Evolutionary conservation across 805 yeast genomes (phyloP).

Genomic region (Candida maris): DNA sequence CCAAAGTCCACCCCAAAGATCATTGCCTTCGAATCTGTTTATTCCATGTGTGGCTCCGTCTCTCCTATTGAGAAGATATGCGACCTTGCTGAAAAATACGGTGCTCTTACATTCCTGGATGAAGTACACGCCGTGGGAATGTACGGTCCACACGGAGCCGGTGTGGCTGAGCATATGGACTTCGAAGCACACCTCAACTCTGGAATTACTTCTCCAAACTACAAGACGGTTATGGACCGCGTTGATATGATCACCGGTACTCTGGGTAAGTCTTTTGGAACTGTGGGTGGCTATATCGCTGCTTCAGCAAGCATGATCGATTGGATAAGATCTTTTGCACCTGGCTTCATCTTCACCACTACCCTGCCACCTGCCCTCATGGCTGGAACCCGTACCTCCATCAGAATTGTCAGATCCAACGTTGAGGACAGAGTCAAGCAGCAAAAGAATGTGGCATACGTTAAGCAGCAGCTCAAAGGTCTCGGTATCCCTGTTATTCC

Average conservation of each 20-base stretch:
- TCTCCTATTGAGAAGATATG: conserved; percentile 91
- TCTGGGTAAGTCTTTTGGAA: conserved; percentile 93
- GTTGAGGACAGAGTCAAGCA: conserved; percentile 76
- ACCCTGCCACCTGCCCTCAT: conserved; percentile 95
- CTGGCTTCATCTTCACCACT: conserved; percentile 97
- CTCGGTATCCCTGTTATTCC: conserved; percentile 94
- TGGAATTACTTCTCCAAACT: conserved; percentile 54
- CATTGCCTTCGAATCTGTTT: conserved; percentile 95
- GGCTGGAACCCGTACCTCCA: conserved; percentile 92
- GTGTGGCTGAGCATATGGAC: conserved; percentile 96
- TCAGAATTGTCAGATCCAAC: conserved; percentile 76
- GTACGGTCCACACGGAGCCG: conserved; percentile 99
- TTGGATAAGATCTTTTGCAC: conserved; percentile 94
- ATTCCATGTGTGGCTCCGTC: conserved; percentile 98
- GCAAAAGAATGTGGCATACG: conserved; percentile 81
- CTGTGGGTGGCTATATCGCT: conserved; percentile 97
- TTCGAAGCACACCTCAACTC: conserved; percentile 74
- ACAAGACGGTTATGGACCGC: conserved; percentile 73
- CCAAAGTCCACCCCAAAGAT: conserved; percentile 89
- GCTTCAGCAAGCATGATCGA: conserved; percentile 80
- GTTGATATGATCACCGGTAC: conserved; percentile 97
- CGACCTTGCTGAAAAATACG: conserved; percentile 95
- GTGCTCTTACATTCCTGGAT: conserved; percentile 94
- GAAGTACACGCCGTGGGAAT: conserved; percentile 99
- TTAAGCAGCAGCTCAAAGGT: conserved; percentile 63